These are phyloP conservation scores for Cenococcum geophilum DNA, from an alignment of 495 filamentous ascomycete genomes.

Conservation along the genomic window DNA sequence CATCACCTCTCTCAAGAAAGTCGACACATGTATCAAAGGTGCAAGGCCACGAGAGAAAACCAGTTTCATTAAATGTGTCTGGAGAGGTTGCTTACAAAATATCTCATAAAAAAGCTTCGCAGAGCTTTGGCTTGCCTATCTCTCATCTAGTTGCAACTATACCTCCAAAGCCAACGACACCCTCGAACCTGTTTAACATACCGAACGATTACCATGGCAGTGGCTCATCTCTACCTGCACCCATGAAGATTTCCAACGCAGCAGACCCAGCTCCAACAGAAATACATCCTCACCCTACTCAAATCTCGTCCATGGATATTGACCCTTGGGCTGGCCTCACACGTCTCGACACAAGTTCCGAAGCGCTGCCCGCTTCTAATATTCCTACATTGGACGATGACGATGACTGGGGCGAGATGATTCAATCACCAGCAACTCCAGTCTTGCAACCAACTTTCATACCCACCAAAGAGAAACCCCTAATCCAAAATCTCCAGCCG, in stretches of 20 bases:
- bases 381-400: conserved; percentile 30
- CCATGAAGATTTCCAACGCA: neutral
- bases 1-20: neutral
- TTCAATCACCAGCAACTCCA: conserved; percentile 31
- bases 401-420: conserved; percentile 42
- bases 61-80: neutral
- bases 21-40: neutral
- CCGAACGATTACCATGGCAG: neutral
- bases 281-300: neutral
- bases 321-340: conserved; percentile 16
- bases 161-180: neutral
- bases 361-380: neutral
- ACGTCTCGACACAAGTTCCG: conserved; percentile 10
- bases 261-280: neutral
- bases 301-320: neutral
- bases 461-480: neutral
- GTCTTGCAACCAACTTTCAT: neutral
- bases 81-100: neutral
- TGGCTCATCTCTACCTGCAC: neutral
- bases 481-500: neutral
- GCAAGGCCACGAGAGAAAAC: neutral
- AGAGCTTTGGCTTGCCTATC: neutral
- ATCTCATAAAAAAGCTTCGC: neutral
- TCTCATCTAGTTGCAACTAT: no score
- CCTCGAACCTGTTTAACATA: neutral